Evolutionary conservation across 2,329 filamentous ascomycete species (phyloP).

Genomic region (Aspergillus uvarum): DNA sequence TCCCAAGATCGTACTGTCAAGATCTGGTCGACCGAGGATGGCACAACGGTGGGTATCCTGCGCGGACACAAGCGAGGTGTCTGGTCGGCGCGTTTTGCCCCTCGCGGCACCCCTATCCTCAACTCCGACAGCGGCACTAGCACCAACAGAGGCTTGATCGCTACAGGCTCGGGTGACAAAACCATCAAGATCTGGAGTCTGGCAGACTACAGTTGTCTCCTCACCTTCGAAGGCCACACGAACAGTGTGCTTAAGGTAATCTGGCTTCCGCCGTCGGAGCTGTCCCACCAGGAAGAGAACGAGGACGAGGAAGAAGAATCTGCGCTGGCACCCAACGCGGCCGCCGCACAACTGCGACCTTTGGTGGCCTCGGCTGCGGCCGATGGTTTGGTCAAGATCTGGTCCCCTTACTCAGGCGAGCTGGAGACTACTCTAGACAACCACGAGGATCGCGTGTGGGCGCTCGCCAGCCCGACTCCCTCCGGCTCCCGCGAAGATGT

Average conservation of each 20-base stretch:
- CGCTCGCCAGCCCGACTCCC: constrained; percentile 66
- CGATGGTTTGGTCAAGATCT: constrained; percentile 94
- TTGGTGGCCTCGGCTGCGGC: constrained; percentile 79
- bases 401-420: constrained; percentile 85
- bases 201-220: constrained; percentile 84
- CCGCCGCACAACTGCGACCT: constrained; percentile 35
- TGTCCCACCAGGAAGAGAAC: constrained; percentile 36
- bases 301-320: constrained; percentile 31
- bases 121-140: constrained; percentile 71
- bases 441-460: constrained; percentile 95
- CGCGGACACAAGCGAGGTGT: constrained; percentile 92
- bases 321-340: constrained; percentile 29
- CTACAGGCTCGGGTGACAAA: constrained; percentile 94
- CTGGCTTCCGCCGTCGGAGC: constrained; percentile 66
- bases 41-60: constrained; percentile 86
- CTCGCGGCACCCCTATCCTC: constrained; percentile 72
- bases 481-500: constrained; percentile 34
- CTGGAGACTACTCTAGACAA: constrained; percentile 89
- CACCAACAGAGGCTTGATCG: constrained; percentile 72
- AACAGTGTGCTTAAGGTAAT: constrained; percentile 92
- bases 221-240: constrained; percentile 94
- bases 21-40: constrained; percentile 88
- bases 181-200: constrained; percentile 95
- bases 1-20: constrained; percentile 97
- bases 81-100: constrained; percentile 91